Percentiles rank a stretch among this genome's conserved stretches.
Evolutionary conservation across 1,284 basidiomycete genomes (phyloP).

Genomic region (Ceratorhiza oryzae-sativae): DNA sequence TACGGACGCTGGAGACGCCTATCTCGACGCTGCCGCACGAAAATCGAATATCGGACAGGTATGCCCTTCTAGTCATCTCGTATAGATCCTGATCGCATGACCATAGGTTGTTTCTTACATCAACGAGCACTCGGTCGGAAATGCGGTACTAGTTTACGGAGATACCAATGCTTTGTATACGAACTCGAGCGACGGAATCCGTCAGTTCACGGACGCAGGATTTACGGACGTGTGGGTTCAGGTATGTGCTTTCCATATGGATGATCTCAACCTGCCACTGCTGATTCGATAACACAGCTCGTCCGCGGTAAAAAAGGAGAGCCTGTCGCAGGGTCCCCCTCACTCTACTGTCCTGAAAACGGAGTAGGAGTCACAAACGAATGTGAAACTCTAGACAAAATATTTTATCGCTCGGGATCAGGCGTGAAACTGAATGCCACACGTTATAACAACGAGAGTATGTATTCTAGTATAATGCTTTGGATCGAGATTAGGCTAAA

Average conservation of each 20-base stretch:
- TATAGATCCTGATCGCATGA: not conserved
- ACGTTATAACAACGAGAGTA: conserved; percentile 50
- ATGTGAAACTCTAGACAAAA: conserved; percentile 55
- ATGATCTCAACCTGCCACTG: no score
- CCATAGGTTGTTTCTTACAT: conserved; percentile 47
- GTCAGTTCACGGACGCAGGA: conserved; percentile 8
- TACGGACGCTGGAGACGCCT: conserved; percentile 52
- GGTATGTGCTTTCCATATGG: no score
- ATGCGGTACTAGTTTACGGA: conserved; percentile 49
- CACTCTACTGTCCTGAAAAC: conserved; percentile 49
- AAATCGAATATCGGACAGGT: conserved; percentile 51
- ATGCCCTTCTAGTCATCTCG: not conserved
- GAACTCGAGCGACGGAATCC: conserved; percentile 22
- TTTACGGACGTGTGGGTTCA: conserved; percentile 41
- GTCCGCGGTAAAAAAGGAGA: conserved; percentile 44
- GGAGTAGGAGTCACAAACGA: conserved; percentile 43
- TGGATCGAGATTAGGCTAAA: not conserved
- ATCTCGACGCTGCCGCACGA: conserved; percentile 50
- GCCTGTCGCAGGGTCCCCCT: conserved; percentile 46
- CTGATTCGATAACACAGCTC: no score
- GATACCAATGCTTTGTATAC: conserved; percentile 54
- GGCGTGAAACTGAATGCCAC: conserved; percentile 47
- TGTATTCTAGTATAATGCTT: not conserved
- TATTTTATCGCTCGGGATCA: conserved; percentile 48
- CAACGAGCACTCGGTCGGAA: conserved; percentile 49